Evolutionary conservation across 2,329 filamentous ascomycete species (phyloP), one percentile per base, ranked within the genome.

Genomic region (Hypoxylon sp.): DNA sequence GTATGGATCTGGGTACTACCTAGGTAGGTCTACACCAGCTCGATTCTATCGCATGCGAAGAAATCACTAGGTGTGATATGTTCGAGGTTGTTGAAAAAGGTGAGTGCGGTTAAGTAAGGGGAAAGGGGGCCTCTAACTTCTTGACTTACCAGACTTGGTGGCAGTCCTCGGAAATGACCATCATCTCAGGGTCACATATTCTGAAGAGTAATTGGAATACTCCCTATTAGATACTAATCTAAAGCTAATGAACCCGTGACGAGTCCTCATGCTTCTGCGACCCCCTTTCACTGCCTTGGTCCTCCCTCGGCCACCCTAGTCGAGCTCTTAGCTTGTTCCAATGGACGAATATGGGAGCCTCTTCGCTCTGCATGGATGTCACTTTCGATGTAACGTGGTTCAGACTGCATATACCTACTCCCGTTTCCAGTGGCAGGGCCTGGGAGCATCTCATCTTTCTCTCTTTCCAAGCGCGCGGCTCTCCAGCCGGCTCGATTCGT

Each of bases 401-500:
- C 51, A 2, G 51, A 26, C 41, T 41, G 28, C 6, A 51, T 34
- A 1, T 41, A 48, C 19, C 53, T 43, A 11, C 30, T 60, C 26
- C 43, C 49, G 43, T 43, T 54, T 28, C 47, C 44, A 2, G 53
- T 58, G 19, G 50, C 54, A 15, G 65, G 53, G 1, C 34, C 50
- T 24, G 65, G 59, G 7, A 63, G 46, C 17, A 30, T 59, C 34
- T 62, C n/a, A n/a, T n/a, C 56, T 52, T 61, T 60, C 43, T 64
- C 59, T 6, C 41, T 13, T 7, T 56, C 32, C 7, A 22, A 19
- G 10, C 28, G 37, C 19, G n/a, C 26, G 11, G 32, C 26, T 52
- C 57, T 58, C 74, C 73, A 76, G 20, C 71, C 72, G 4, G 53
- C 73, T 28, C 67, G 62, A 8, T 66, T 65, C 3, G 73, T 75